Percentiles rank a stretch among this genome's conserved stretches.
phyloP scores from a whole-genome alignment of 148 eudicot species.

The Rhododendron vialii region DNA sequence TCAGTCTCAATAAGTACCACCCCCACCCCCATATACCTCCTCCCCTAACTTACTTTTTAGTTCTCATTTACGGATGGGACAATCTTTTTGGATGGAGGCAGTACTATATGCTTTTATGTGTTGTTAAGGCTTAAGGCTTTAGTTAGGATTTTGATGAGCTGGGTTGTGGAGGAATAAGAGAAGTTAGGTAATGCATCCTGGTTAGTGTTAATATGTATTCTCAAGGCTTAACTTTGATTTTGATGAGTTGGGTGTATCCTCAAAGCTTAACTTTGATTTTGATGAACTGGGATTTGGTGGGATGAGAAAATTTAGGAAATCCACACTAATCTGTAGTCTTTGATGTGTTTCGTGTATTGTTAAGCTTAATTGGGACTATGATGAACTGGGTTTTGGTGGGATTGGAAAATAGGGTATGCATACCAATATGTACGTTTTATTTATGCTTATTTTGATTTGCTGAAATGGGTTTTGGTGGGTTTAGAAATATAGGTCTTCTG shows the following conservation, averaged over 20 bases:
- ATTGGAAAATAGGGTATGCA: not conserved
- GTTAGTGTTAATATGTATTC: not conserved
- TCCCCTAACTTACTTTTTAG: no score
- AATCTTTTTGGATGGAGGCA: no score
- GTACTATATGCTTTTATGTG: no score
- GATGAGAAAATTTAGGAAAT: not conserved
- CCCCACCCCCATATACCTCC: no score
- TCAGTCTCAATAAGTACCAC: no score
- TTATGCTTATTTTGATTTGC: slow-evolving; percentile 13
- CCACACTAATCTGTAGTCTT: not conserved
- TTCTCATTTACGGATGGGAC: no score
- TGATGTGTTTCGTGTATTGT: not conserved
- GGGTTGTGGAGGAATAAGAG: not conserved
- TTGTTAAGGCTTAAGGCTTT: not conserved
- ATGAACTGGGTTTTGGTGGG: slow-evolving; percentile 14
- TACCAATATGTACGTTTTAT: not conserved
- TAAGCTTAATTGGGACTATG: slow-evolving; percentile 5
- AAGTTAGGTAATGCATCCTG: not conserved
- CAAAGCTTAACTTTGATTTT: not conserved
- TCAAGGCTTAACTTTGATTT: not conserved
- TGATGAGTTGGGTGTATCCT: not conserved
- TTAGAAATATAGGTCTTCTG: slow-evolving; percentile 76
- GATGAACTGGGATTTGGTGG: not conserved
- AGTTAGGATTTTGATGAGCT: not conserved
- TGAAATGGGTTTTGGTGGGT: slow-evolving; percentile 15